Percentiles rank a stretch among this genome's conserved stretches.
These are phyloP conservation scores for Gaertneriomyces semiglobifer DNA, from an alignment of 192 early-diverging fungal genomes.

Conservation along the genomic window DNA sequence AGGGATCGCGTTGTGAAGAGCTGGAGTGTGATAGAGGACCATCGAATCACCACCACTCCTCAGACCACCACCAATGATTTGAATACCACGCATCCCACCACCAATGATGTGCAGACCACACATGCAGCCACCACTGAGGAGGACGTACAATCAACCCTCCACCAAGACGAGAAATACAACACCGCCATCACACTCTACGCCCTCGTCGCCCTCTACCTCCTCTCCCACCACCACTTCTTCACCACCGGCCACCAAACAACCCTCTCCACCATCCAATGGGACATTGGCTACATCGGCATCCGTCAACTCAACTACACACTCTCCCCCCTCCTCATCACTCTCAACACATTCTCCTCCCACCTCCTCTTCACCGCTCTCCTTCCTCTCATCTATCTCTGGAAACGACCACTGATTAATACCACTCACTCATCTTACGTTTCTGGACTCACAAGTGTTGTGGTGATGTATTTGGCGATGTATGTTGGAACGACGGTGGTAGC, in stretches of 20 bases:
- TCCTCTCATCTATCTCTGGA: slow-evolving; percentile 63
- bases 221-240: slow-evolving; percentile 69
- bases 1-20: slow-evolving; percentile 18
- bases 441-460: slow-evolving; percentile 39
- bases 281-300: slow-evolving; percentile 82
- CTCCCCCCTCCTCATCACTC: slow-evolving; percentile 64
- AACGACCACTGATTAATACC: slow-evolving; percentile 37
- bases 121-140: too few species aligned
- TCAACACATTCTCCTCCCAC: slow-evolving; percentile 71
- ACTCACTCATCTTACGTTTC: slow-evolving; percentile 39
- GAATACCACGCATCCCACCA: neutral
- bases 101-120: neutral
- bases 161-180: neutral
- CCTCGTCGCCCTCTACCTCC: slow-evolving; percentile 46
- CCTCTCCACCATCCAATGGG: slow-evolving; percentile 87
- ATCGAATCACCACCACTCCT: neutral
- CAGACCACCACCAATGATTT: neutral
- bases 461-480: slow-evolving; percentile 33
- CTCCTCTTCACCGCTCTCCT: slow-evolving; percentile 43
- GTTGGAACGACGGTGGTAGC: slow-evolving; percentile 45
- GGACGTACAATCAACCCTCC: neutral
- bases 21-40: neutral
- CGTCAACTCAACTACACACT: slow-evolving; percentile 66
- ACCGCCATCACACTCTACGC: slow-evolving; percentile 18
- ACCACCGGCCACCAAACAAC: slow-evolving; percentile 90